Evolutionary conservation across 495 filamentous ascomycete species (phyloP).

Genomic region (Xylaria scruposa): DNA sequence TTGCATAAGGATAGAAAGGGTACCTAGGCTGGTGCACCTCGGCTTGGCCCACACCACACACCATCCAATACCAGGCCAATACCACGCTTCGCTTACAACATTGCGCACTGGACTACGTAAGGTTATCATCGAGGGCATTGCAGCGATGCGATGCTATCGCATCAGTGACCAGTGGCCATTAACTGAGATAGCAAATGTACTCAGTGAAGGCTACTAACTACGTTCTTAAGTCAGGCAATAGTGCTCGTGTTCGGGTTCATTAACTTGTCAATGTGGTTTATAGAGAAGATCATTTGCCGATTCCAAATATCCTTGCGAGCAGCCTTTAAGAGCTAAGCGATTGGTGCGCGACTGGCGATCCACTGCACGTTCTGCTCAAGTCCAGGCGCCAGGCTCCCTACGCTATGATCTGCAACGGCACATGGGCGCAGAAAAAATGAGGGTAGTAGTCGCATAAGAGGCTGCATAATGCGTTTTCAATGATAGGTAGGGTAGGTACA

Average conservation of each 20-base stretch:
- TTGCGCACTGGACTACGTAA: slow-evolving; percentile 1
- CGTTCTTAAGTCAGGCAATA: not conserved
- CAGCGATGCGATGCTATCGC: not conserved
- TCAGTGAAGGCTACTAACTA: not conserved
- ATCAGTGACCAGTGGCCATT: not conserved
- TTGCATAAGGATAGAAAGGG: slow-evolving; percentile 11
- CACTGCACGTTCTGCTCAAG: slow-evolving; percentile 2
- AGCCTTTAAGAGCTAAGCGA: slow-evolving; percentile 16
- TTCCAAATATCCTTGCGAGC: slow-evolving; percentile 19
- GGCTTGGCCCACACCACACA: slow-evolving; percentile 6
- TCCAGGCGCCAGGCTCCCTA: not conserved
- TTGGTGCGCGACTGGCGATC: slow-evolving; percentile 9
- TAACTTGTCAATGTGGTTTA: not conserved
- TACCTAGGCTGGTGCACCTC: not conserved
- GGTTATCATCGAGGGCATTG: not conserved
- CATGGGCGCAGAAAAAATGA: not conserved
- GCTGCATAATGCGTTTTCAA: slow-evolving; percentile 13
- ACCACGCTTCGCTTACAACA: slow-evolving; percentile 14
- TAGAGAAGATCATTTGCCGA: slow-evolving; percentile 10
- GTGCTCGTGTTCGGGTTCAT: slow-evolving; percentile 18
- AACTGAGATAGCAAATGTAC: not conserved
- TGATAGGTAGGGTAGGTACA: not conserved
- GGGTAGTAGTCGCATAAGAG: slow-evolving; percentile 2
- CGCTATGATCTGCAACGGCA: slow-evolving; percentile 7
- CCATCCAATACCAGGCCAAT: not conserved